These are phyloP conservation scores for Paxillus involutus DNA, from an alignment of 768 basidiomycete genomes.

Conservation along the genomic window DNA sequence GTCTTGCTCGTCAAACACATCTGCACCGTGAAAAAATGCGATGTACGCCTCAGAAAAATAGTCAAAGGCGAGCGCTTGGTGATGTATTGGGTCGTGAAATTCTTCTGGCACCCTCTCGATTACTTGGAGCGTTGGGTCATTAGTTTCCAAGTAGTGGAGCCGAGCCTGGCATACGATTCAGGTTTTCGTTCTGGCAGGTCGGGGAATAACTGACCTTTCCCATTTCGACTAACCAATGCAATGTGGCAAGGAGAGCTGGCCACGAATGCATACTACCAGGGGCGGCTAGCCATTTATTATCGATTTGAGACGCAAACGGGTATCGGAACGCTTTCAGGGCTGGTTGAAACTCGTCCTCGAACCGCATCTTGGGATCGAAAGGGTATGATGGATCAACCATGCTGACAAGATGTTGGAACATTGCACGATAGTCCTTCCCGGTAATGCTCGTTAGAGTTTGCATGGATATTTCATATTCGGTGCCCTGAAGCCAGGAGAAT, in stretches of 20 bases:
- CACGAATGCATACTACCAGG: conserved; percentile 92
- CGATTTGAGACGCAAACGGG: conserved; percentile 76
- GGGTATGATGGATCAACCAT: conserved; percentile 71
- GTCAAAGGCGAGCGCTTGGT: conserved; percentile 74
- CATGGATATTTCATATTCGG: conserved; percentile 67
- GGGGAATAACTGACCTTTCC: conserved; percentile 60
- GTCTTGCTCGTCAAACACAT: conserved; percentile 70
- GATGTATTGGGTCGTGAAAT: conserved; percentile 72
- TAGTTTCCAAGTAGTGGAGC: conserved; percentile 54
- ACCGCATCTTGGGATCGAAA: conserved; percentile 50
- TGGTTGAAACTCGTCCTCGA: conserved; percentile 83
- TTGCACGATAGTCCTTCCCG: conserved; percentile 80
- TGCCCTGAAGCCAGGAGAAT: conserved; percentile 60
- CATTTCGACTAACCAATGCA: conserved; percentile 91
- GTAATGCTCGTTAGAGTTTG: conserved; percentile 76
- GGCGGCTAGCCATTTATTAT: conserved; percentile 84
- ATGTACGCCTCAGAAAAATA: conserved; percentile 70
- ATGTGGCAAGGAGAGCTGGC: conserved; percentile 82
- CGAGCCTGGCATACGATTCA: conserved; percentile 24
- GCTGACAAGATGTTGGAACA: conserved; percentile 77
- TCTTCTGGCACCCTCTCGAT: conserved; percentile 64
- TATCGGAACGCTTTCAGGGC: conserved; percentile 77
- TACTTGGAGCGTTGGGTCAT: conserved; percentile 68
- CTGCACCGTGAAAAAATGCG: conserved; percentile 64
- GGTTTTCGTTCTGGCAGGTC: background rate